Conservation (phyloP, 352 stramenopile genomes). For the Pythium vanterpoolii region DNA sequence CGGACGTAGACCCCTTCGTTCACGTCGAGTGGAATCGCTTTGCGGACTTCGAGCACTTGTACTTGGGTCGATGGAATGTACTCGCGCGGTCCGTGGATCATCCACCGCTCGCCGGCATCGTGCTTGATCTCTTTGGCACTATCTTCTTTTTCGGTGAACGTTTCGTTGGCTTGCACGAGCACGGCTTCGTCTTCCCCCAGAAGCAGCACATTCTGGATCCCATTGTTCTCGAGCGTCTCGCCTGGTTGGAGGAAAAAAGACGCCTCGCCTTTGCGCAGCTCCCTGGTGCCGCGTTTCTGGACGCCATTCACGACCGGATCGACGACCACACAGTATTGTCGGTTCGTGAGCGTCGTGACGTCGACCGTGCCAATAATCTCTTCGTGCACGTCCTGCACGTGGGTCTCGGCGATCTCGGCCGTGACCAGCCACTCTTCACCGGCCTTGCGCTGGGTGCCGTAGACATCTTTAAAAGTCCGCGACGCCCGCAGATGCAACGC, state of each 20-base stretch:
- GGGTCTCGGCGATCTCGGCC: slow-evolving; percentile 62
- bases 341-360: slow-evolving; percentile 71
- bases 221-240: slow-evolving; percentile 55
- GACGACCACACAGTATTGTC: slow-evolving; percentile 79
- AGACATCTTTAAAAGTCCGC: slow-evolving; percentile 76
- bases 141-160: slow-evolving; percentile 47
- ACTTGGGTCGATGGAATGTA: slow-evolving; percentile 80
- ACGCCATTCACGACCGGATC: slow-evolving; percentile 64
- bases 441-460: slow-evolving; percentile 60
- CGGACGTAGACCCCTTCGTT: slow-evolving; percentile 84
- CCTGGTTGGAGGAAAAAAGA: slow-evolving; percentile 73
- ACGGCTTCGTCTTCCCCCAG: slow-evolving; percentile 78
- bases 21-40: slow-evolving; percentile 69
- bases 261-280: slow-evolving; percentile 67
- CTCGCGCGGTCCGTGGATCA: slow-evolving; percentile 74
- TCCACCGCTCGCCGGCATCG: slow-evolving; percentile 73
- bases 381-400: slow-evolving; percentile 79
- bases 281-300: slow-evolving; percentile 64
- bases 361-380: slow-evolving; percentile 55
- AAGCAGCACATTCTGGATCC: slow-evolving; percentile 63
- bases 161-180: slow-evolving; percentile 64
- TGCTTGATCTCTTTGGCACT: slow-evolving; percentile 38
- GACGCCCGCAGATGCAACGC: slow-evolving; percentile 62
- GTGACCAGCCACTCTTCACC: slow-evolving; percentile 82
- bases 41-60: slow-evolving; percentile 70